Percentiles rank a stretch among this genome's conserved stretches.
phyloP scores from a whole-genome alignment of 345 rosid species.

The Atalantia buxifolia region DNA sequence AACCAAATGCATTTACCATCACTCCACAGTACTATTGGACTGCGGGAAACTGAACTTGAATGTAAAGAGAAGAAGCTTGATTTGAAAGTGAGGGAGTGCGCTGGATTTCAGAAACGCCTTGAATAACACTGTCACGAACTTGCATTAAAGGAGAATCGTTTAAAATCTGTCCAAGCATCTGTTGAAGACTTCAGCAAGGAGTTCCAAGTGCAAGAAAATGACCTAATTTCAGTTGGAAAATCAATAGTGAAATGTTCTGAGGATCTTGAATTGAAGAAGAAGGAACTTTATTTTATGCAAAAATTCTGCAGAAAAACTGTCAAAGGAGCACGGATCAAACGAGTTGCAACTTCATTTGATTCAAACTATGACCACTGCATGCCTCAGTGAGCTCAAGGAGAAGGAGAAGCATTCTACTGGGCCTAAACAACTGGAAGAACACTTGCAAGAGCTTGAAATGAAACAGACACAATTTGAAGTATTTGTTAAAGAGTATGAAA shows the following conservation, averaged over 20 bases:
- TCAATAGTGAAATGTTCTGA: slow-evolving; percentile 14
- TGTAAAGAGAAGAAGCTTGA: neutral
- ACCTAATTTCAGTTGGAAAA: slow-evolving; percentile 14
- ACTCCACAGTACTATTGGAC: too few species aligned
- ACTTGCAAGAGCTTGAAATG: neutral
- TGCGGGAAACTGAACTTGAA: too few species aligned
- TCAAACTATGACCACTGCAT: slow-evolving; percentile 8
- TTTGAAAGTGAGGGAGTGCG: slow-evolving; percentile 7
- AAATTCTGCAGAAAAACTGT: neutral
- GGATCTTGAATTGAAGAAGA: slow-evolving; percentile 20
- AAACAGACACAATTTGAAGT: slow-evolving; percentile 6
- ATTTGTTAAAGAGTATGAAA: slow-evolving; percentile 26
- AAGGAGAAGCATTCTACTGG: slow-evolving; percentile 21
- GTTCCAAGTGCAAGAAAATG: slow-evolving; percentile 16
- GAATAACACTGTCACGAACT: neutral
- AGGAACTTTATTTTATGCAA: slow-evolving; percentile 3
- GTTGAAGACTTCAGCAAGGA: neutral
- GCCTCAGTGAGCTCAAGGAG: slow-evolving; percentile 14
- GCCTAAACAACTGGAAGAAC: slow-evolving; percentile 6
- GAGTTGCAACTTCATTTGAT: slow-evolving; percentile 16
- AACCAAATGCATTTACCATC: too few species aligned
- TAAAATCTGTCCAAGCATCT: neutral
- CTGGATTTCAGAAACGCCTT: too few species aligned
- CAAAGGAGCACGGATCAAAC: slow-evolving; percentile 19
- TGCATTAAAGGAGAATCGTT: neutral